Evolutionary conservation across 345 rosid species (phyloP), one percentile per base, ranked within the genome.

Genomic region (Sisymbrium altissimum): DNA sequence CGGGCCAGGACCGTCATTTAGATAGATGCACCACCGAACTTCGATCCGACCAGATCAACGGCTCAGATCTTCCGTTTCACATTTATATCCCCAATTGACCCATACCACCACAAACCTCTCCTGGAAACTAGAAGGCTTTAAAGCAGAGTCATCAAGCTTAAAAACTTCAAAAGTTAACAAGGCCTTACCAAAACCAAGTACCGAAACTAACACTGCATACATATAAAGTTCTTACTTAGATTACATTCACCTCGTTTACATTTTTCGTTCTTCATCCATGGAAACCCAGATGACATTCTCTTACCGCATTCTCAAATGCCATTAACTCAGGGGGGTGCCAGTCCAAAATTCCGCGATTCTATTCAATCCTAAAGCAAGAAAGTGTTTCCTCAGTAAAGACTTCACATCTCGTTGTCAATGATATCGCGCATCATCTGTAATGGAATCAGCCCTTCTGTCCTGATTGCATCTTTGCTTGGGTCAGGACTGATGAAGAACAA

Each of bases 401-500:
- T 74, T 89, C 86, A 89, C 95, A 94, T 91, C 4, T 94, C 91
- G 3, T 87, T 87, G 64, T 91, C 85, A 44, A 94, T 63, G 68
- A 93, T 93, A 74, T 93, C 97, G 0, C 88, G 87, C 97, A 93
- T 93, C 98, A 89, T 84, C 78, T 89, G 92, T 69, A 88, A 44
- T 4, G 97, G 96, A 59, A 94, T 83, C 9, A 94, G 89, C 61
- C 98, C 97, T 83, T 94, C 96, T 7, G 95, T 85, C 6, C 98
- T 89, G 70, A 94, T 87, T 59, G 97, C 97, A 59, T 87, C 91
- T 83, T 94, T 94, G 58, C 68, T 88, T 27, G 90, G 87, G 75
- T 94, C 97, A 3, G 96, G 90, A 68, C 98, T 94, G 74, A 91
- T 81, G 82, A 94, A 94, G 48, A 84, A 82, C 48, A 89, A 65